phyloP scores from a whole-genome alignment of 2,329 filamentous ascomycete genomes.

The Magnaporthales sp. region DNA sequence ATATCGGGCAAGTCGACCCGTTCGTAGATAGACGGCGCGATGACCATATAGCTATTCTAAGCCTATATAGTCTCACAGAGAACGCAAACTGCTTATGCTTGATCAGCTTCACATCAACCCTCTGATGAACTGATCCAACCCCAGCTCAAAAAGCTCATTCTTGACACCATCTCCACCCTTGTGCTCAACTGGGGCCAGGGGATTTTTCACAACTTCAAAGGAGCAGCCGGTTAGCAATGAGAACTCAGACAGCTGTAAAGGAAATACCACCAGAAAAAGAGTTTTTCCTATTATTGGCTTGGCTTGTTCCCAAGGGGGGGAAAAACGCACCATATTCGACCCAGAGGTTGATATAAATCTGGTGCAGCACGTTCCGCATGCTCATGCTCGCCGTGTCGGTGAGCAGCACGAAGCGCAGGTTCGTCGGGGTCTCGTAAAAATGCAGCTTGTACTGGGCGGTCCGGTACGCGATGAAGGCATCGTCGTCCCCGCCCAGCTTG shows the following conservation, averaged over 20 bases:
- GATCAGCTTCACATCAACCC: conserved; percentile 43
- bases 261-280: neutral
- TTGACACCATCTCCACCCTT: conserved; percentile 59
- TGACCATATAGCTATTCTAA: neutral
- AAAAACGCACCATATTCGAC: conserved; percentile 76
- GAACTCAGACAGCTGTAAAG: neutral
- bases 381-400: conserved; percentile 84
- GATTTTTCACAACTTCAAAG: conserved; percentile 58
- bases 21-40: neutral
- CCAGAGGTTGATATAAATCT: conserved; percentile 97
- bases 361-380: conserved; percentile 89
- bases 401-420: conserved; percentile 92
- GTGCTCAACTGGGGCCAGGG: conserved; percentile 59
- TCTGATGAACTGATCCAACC: conserved; percentile 69
- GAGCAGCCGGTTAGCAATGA: conserved; percentile 11
- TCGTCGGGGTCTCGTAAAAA: conserved; percentile 96
- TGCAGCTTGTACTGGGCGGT: conserved; percentile 96
- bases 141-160: conserved; percentile 63
- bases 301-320: neutral
- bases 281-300: neutral
- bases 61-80: neutral
- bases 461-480: conserved; percentile 89
- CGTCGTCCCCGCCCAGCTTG: conserved; percentile 87
- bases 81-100: neutral
- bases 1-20: neutral